Conservation (phyloP, 352 stramenopile genomes). For the Pythium rishiriense region DNA sequence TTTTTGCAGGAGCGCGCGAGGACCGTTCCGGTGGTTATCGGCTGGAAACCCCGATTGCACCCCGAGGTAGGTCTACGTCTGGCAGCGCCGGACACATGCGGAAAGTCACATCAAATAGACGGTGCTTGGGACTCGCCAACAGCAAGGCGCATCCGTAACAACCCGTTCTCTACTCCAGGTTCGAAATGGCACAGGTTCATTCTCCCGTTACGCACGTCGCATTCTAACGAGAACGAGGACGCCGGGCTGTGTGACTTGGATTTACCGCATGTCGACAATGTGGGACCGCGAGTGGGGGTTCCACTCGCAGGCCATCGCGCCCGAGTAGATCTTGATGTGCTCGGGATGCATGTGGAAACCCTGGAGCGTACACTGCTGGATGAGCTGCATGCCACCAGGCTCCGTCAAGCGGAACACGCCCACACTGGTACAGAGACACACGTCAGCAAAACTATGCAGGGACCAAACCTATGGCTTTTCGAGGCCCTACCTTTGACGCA, state of each 20-base stretch:
- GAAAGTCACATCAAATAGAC: too few relatives aligned
- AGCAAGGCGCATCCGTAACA: too few relatives aligned
- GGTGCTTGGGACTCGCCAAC: too few relatives aligned
- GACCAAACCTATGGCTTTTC: constrained; percentile 25
- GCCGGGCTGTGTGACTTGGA: neutral
- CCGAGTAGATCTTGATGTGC: constrained; percentile 77
- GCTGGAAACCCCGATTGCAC: too few relatives aligned
- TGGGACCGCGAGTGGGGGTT: constrained; percentile 34
- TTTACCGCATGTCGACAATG: constrained; percentile 74
- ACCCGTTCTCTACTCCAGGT: too few relatives aligned
- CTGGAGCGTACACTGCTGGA: constrained; percentile 86
- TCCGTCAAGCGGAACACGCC: constrained; percentile 85
- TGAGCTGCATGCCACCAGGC: constrained; percentile 78
- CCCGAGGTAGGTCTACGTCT: too few relatives aligned
- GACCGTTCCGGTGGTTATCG: too few relatives aligned
- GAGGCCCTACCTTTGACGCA: constrained; percentile 54
- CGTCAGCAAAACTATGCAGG: constrained; percentile 61
- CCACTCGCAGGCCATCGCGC: constrained; percentile 76
- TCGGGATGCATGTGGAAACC: constrained; percentile 87
- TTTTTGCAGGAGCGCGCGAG: too few relatives aligned
- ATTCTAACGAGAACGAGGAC: too few relatives aligned
- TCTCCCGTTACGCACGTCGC: too few relatives aligned
- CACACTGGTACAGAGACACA: constrained; percentile 39
- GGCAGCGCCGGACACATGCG: too few relatives aligned
- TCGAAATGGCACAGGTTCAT: too few relatives aligned